Base-by-base conservation (phyloP, 2,329 filamentous ascomycete species). In the Fusarium circinatum region DNA sequence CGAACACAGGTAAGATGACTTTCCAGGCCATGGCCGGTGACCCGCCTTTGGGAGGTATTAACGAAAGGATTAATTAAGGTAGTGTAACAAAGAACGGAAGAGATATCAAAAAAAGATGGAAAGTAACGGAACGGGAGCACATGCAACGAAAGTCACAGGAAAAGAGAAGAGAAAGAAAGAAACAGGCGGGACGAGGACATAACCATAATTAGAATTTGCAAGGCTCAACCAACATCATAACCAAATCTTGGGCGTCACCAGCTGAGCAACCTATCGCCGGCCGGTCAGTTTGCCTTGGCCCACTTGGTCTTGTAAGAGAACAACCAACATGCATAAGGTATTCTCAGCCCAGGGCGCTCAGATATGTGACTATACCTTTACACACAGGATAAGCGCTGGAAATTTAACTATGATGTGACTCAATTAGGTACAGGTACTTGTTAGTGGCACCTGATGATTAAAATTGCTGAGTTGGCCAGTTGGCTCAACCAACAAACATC, bases 241-340 rank as follows among this genome's bases (percentile, higher is more conserved):
- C 6, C 15, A 24, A 10, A 11, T n/a, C 17, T 51, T n/a, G n/a
- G 39, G 20, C 14, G 18, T 20, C 15, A 24, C 32, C 8, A 6
- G 38, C 20, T 34, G 38, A n/a, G 13, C n/a, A 38, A 54, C 48
- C 58, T 38, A 54, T 54, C 30, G 47, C 39, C 13, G 6, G 14
- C 39, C 5, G 48, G 57, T 26, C 5, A 28, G 20, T 30, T 47
- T 47, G 51, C 48, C 20, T 42, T 55, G 57, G 24, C 58, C 49
- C 36, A 49, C 41, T 55, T 24, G n/a, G 42, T 28, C n/a, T 6
- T 47, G 41, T 20, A 22, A 22, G n/a, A 36, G 42, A 34, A 42
- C 48, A 48, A 55, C 63, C 57, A 55, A 65, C 63, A 55, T 65
- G 63, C 63, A 65, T 48, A 34, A 24, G 14, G 41, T 22, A 42